phyloP scores from a whole-genome alignment of 2,329 filamentous ascomycete genomes.

The Colletotrichum sp. region DNA sequence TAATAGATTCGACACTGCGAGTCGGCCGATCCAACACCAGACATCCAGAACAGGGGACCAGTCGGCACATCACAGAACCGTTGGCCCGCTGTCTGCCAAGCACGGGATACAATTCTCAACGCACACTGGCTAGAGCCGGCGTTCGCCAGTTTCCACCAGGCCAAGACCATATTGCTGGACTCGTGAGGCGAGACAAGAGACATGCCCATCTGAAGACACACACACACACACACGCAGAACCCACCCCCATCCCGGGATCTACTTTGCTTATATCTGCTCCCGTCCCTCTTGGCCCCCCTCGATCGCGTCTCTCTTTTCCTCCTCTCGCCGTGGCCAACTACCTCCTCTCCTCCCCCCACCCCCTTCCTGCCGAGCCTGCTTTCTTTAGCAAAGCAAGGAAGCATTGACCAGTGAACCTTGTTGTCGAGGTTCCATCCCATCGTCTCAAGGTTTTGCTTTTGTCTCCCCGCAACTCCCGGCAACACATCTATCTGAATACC shows the following conservation, averaged over 20 bases:
- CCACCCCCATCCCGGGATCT: constrained; percentile 10
- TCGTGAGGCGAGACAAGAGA: constrained; percentile 3
- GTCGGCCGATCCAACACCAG: background rate
- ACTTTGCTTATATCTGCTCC: constrained; percentile 18
- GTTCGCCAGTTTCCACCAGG: constrained; percentile 12
- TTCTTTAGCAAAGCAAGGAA: constrained; percentile 9
- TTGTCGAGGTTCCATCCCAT: background rate
- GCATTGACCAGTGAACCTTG: constrained; percentile 4
- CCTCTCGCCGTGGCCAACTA: background rate
- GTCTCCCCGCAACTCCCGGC: background rate
- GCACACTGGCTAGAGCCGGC: constrained; percentile 8
- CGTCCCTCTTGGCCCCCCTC: constrained; percentile 7
- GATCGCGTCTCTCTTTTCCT: background rate
- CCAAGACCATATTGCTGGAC: background rate
- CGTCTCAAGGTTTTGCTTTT: constrained; percentile 3
- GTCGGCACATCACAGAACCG: constrained; percentile 7
- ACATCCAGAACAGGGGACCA: background rate
- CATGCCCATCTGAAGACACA: background rate
- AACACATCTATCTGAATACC: background rate
- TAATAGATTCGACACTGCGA: constrained; percentile 2
- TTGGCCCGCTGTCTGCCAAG: constrained; percentile 8
- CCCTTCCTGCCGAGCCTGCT: background rate
- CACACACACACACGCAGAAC: background rate
- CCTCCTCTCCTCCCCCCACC: background rate
- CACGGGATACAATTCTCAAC: constrained; percentile 18